Evolutionary conservation across 805 yeast species (phyloP).

Genomic region (Lachancea cidri): DNA sequence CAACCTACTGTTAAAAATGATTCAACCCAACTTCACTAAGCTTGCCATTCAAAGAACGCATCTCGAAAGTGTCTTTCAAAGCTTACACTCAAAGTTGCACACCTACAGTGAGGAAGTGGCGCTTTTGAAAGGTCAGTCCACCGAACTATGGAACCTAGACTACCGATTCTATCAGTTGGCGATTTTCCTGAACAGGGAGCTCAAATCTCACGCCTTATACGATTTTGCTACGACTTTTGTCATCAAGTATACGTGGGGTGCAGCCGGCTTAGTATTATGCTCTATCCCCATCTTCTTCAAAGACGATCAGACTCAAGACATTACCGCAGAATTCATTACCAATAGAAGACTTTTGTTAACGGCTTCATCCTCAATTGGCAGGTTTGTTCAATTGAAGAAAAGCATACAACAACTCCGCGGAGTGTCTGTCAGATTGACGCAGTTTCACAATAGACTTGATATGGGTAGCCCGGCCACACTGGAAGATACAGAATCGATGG

Average conservation of each 20-base stretch:
- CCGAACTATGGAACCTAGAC: conserved; percentile 75
- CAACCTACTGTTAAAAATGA: conserved; percentile 61
- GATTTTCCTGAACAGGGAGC: conserved; percentile 67
- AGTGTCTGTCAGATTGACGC: conserved; percentile 68
- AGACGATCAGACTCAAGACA: conserved; percentile 34
- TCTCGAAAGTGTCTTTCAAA: conserved; percentile 79
- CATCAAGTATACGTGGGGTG: conserved; percentile 93
- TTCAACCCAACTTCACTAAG: conserved; percentile 88
- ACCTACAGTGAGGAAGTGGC: conserved; percentile 84
- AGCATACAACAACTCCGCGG: conserved; percentile 81
- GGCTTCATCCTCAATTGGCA: conserved; percentile 84
- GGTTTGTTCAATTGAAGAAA: conserved; percentile 78
- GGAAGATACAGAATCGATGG: conserved; percentile 20
- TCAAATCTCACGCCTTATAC: conserved; percentile 70
- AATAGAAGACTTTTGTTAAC: conserved; percentile 78
- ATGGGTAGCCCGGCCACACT: conserved; percentile 12
- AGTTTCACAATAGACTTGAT: conserved; percentile 57
- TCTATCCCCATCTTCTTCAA: conserved; percentile 78
- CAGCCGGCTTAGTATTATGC: conserved; percentile 83
- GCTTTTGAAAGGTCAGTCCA: conserved; percentile 69
- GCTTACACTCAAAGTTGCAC: conserved; percentile 76
- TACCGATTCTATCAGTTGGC: conserved; percentile 76
- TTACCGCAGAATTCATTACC: conserved; percentile 82
- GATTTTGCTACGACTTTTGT: conserved; percentile 83
- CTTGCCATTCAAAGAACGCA: conserved; percentile 70